A percentile compares a stretch with the other conserved stretches of the same genome.
Evolutionary conservation across 2,329 filamentous ascomycete species (phyloP).

Genomic region (Hymenoscyphus infarciens): DNA sequence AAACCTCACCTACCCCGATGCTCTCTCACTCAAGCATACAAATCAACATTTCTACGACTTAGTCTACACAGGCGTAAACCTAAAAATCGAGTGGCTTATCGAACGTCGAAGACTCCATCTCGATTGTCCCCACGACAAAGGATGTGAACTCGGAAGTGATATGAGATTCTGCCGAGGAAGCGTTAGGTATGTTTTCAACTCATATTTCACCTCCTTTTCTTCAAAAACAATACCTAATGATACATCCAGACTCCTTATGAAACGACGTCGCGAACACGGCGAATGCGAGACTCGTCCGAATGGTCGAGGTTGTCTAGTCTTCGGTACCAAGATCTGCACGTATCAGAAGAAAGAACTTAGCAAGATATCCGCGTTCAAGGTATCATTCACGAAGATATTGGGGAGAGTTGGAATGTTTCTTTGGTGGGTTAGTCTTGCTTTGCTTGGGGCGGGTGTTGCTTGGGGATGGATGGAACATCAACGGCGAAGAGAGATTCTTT

Average conservation of each 20-base stretch:
- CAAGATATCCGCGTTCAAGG: slow-evolving; percentile 4
- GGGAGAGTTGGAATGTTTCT: slow-evolving; percentile 6
- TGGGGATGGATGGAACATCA: slow-evolving; percentile 13
- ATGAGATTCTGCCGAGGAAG: slow-evolving; percentile 57
- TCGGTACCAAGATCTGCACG: slow-evolving; percentile 27
- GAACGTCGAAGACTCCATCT: slow-evolving; percentile 60
- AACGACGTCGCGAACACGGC: slow-evolving; percentile 54
- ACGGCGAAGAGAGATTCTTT: background rate
- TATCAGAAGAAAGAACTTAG: slow-evolving; percentile 17
- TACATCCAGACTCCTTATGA: slow-evolving; percentile 50
- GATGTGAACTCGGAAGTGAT: slow-evolving; percentile 58
- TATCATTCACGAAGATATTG: slow-evolving; percentile 6
- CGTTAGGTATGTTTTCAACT: slow-evolving; percentile 45
- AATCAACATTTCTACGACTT: slow-evolving; percentile 59
- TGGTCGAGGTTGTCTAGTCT: slow-evolving; percentile 33
- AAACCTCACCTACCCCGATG: slow-evolving; percentile 65
- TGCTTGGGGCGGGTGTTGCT: slow-evolving; percentile 18
- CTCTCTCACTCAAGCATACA: slow-evolving; percentile 66
- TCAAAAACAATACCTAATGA: background rate
- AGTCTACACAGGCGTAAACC: slow-evolving; percentile 60
- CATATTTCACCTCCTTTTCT: background rate
- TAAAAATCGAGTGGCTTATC: slow-evolving; percentile 68
- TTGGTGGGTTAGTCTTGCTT: slow-evolving; percentile 20
- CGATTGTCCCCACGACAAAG: slow-evolving; percentile 58
- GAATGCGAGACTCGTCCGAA: slow-evolving; percentile 48